Evolutionary conservation across 495 filamentous ascomycete species (phyloP).

Genomic region (Neohortaea acidophila): DNA sequence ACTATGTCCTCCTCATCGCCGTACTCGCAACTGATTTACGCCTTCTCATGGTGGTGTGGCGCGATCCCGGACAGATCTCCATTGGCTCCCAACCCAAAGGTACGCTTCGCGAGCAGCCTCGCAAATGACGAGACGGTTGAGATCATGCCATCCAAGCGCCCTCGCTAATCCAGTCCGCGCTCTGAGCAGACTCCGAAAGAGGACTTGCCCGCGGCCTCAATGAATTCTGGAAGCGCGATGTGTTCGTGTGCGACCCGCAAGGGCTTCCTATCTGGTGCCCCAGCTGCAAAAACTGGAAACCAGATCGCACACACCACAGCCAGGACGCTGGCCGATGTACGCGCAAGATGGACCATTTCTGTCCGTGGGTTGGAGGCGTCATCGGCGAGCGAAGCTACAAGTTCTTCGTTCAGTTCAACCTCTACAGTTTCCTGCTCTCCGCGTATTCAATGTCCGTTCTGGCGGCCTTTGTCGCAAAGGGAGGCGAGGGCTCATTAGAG

Average conservation of each 20-base stretch:
- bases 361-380: conserved; percentile 87
- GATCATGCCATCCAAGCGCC: background rate
- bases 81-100: conserved; percentile 34
- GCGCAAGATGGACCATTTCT: conserved; percentile 84
- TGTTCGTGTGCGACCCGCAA: conserved; percentile 39
- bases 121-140: background rate
- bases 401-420: conserved; percentile 74
- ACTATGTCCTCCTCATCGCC: conserved; percentile 51
- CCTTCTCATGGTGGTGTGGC: conserved; percentile 42
- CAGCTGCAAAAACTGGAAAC: conserved; percentile 66
- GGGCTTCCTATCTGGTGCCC: conserved; percentile 71
- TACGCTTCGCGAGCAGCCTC: no score
- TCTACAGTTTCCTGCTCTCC: conserved; percentile 55
- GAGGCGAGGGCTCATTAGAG: conserved; percentile 19
- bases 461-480: conserved; percentile 35
- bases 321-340: conserved; percentile 68
- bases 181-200: background rate
- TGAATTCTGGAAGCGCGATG: conserved; percentile 17
- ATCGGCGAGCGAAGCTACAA: conserved; percentile 76
- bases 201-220: conserved; percentile 9
- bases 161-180: conserved; percentile 1
- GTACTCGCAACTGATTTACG: conserved; percentile 54
- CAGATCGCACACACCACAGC: conserved; percentile 73
- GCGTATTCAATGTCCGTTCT: conserved; percentile 44
- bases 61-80: conserved; percentile 55